A percentile compares a stretch with the other conserved stretches of the same genome.
Conservation (phyloP, 371 early-diverging fungal species). For the Mortierella sp. region DNA sequence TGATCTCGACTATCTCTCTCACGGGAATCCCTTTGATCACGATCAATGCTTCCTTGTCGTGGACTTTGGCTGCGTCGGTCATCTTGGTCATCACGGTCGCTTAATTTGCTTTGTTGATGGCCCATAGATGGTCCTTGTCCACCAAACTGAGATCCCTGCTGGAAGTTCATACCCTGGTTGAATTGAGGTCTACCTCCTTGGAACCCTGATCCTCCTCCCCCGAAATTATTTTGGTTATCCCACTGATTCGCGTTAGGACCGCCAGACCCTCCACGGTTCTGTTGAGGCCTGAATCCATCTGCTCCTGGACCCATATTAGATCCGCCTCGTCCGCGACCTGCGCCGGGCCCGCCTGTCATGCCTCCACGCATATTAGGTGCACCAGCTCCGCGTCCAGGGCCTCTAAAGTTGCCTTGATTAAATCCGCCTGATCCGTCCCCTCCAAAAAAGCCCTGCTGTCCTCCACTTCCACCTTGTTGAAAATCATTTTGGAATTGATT, state of each 20-base stretch:
- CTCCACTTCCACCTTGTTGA: conserved; percentile 29
- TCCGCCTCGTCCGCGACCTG: conserved; percentile 45
- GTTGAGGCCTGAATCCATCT: conserved; percentile 26
- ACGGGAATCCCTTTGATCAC: conserved; percentile 30
- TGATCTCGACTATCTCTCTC: conserved; percentile 22
- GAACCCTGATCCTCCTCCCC: conserved; percentile 27
- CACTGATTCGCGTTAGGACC: conserved; percentile 34
- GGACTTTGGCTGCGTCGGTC: conserved; percentile 46
- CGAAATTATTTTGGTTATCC: conserved; percentile 31
- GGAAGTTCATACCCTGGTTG: conserved; percentile 26
- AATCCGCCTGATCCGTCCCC: conserved; percentile 35
- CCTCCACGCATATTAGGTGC: conserved; percentile 36
- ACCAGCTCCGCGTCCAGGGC: conserved; percentile 40
- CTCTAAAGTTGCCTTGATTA: conserved; percentile 34
- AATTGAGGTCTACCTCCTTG: conserved; percentile 35
- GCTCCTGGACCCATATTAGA: conserved; percentile 30
- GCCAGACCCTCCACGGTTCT: conserved; percentile 26
- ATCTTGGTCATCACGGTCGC: conserved; percentile 34
- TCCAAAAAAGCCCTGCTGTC: conserved; percentile 19
- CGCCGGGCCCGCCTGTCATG: conserved; percentile 26
- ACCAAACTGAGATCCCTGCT: conserved; percentile 22
- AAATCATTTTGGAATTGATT: conserved; percentile 28
- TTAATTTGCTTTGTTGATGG: conserved; percentile 17
- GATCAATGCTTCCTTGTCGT: conserved; percentile 26
- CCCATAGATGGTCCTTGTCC: conserved; percentile 10